Base-by-base conservation (phyloP, 495 filamentous ascomycete species). In the Paragyromitra xinjiangensis region DNA sequence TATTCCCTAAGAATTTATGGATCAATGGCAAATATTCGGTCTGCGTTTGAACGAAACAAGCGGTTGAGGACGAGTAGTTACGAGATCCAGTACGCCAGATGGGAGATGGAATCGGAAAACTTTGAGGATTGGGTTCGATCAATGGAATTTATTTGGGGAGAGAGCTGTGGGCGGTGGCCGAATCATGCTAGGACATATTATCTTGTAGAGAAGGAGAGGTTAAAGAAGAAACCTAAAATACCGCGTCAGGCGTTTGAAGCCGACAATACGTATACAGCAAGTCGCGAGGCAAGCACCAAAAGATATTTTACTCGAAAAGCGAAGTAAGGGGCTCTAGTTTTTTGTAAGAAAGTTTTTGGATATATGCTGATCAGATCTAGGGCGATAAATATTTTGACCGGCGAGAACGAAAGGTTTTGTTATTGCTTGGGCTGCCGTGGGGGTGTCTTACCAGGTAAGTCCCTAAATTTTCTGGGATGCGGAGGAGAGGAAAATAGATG, bases 361-460 rank as follows among this genome's bases (percentile, higher is more conserved):
- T 44, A 29, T 1, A n/a, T 56, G 34, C 14, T 73, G 39, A 73
- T n/a, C 16, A 8, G 19, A 3, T 9, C 8, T 24, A 73, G 62
- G 65, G 14, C 29, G 9, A 74, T 74, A 37, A 34, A 69, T 51
- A 55, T 29, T 26, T 37, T 6, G 12, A 74, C 71, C 5, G 64
- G 71, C 34, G 34, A 16, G 29, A 61, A 64, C 37, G 71, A 74
- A 29, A 56, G 11, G 11, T 74, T 74, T 42, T 12, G n/a, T 39
- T 74, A 74, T 40, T 74, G 71, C 40, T 61, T 74, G 48, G 64
- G 64, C 6, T 74, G 71, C n/a, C 71, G 64, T 16, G 5, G 16
- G 19, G 53, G 51, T 40, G 53, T 74, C 12, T 16, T 26, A 48
- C 64, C 53, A 26, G 40, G 64, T 74, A 51, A 45, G 40, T 3